phyloP scores from a whole-genome alignment of 306 rosid genomes.

The Arachis hypogaea region DNA sequence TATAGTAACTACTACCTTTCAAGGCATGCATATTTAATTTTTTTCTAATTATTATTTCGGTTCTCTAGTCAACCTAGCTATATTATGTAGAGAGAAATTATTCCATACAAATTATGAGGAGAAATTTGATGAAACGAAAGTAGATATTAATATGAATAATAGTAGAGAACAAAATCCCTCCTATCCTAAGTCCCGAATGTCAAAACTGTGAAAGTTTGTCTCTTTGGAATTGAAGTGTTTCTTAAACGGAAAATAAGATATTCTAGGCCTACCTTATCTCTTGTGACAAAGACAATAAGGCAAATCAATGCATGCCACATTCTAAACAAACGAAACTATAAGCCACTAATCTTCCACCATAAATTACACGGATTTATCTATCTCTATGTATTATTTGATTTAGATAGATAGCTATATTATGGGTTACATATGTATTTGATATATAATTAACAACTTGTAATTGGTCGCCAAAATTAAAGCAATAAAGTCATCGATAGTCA shows the following conservation, averaged over 20 bases:
- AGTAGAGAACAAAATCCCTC: constrained; percentile 30
- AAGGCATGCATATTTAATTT: background rate
- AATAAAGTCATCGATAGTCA: background rate
- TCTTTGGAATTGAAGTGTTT: constrained; percentile 19
- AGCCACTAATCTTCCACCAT: constrained; percentile 20
- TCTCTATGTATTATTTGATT: background rate
- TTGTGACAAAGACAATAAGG: constrained; percentile 32
- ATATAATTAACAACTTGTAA: background rate
- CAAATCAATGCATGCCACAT: constrained; percentile 39
- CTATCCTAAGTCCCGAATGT: background rate
- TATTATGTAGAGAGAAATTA: background rate
- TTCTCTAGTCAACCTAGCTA: constrained; percentile 34
- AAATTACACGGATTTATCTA: constrained; percentile 35
- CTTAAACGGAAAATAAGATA: constrained; percentile 10
- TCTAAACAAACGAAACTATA: constrained; percentile 8
- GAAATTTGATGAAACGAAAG: constrained; percentile 9
- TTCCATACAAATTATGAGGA: constrained; percentile 2
- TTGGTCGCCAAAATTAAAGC: constrained; percentile 17
- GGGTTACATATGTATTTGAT: background rate
- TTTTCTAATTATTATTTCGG: constrained; percentile 11
- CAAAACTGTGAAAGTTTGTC: constrained; percentile 17
- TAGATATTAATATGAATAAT: background rate
- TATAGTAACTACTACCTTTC: background rate
- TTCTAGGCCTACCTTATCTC: constrained; percentile 39
- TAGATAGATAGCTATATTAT: background rate